These are phyloP conservation scores for Apiospora aurea DNA, from an alignment of 2,329 filamentous ascomycete genomes.

Conservation along the genomic window DNA sequence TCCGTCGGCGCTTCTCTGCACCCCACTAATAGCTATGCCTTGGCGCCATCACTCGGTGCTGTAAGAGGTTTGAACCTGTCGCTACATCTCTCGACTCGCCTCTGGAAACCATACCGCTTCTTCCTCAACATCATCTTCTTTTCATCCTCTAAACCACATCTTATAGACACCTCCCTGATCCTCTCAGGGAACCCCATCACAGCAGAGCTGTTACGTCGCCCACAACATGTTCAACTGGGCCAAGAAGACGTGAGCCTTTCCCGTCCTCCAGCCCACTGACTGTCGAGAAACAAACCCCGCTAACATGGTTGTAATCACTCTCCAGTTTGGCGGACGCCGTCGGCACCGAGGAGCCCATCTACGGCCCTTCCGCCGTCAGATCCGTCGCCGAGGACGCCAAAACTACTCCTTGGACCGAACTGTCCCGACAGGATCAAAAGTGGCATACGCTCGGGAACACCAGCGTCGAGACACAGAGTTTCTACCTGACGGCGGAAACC, in stretches of 20 bases:
- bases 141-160: background rate
- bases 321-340: conserved; percentile 77
- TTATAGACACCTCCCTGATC: background rate
- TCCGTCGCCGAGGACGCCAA: conserved; percentile 84
- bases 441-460: conserved; percentile 86
- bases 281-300: conserved; percentile 25
- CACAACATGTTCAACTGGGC: conserved; percentile 86
- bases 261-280: conserved; percentile 21
- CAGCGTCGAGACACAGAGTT: conserved; percentile 92
- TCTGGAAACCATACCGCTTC: conserved; percentile 14
- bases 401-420: conserved; percentile 79
- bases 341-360: conserved; percentile 95
- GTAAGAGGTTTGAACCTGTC: conserved; percentile 11
- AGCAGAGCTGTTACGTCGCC: conserved; percentile 4
- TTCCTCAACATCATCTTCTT: conserved; percentile 11
- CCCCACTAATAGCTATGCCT: conserved; percentile 15
- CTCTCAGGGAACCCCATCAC: background rate
- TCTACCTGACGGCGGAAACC: conserved; percentile 84
- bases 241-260: conserved; percentile 78
- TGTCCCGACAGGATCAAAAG: conserved; percentile 78
- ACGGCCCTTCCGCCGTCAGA: conserved; percentile 86
- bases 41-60: conserved; percentile 17
- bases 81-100: background rate
- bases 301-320: conserved; percentile 35
- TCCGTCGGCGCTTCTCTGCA: conserved; percentile 10